Evolutionary conservation across 73 alveolate genomes (phyloP), one percentile per base, ranked within the genome.

Genomic region (Stentor roeselii): DNA sequence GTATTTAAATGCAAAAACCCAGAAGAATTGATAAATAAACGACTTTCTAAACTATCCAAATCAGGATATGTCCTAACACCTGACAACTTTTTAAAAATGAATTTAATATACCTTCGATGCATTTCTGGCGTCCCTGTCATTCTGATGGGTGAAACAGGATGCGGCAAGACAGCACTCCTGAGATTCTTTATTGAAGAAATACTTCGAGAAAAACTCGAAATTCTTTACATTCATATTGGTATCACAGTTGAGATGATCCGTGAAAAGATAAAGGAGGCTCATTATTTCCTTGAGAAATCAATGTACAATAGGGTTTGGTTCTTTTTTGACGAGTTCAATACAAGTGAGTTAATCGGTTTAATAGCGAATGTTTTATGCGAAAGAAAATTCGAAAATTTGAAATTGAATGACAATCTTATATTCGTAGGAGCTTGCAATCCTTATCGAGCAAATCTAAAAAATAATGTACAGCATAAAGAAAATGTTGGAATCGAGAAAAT

Each of bases 121-220:
- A 75, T 83, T 75, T 59, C 95, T 82, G 83, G 78, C 36, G 83
- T 88, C 60, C 97, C 94, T 39, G 90, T 89, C 36, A 86, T 89
- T 75, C 75, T 92, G 50, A 88, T 87, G 92, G 97, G 96, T 58
- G 96, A 91, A 42, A 89, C 96, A 39, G 96, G 96, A 21, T 82
- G 86, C 50, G 96, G 96, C 42, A 91, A 91, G 84, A 91, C 96
- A 2, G 90, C 83, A 21, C 75, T 89, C 75, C 75, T 91, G 4
- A 86, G 78, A 60, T n/a, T n/a, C n/a, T 90, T 83, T 83, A 60
- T 92, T 74, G 91, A 91, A 85, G 85, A 76, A 58, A 32, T 92
- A 78, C 82, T 88, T 27, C 83, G 87, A 76, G 84, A 77, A 1
- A 90, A 86, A 2, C 84, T 85, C 42, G 75, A 61, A 30, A 90